Percentiles rank a stretch among this genome's conserved stretches.
phyloP scores from a whole-genome alignment of 257 asterid genomes.

The Scutellaria minor region DNA sequence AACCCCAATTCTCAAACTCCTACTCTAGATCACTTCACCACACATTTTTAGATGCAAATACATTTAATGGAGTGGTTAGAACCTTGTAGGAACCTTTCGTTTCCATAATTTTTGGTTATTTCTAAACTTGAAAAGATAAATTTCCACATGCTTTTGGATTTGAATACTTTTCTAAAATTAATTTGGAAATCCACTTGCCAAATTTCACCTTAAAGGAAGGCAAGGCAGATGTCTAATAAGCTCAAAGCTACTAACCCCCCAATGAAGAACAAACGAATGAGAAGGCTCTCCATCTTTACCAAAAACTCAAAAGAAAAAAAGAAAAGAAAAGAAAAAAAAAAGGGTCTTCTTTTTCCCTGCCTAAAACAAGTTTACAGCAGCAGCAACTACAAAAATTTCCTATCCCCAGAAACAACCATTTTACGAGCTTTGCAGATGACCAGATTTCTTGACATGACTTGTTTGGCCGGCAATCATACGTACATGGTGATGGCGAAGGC shows the following conservation, averaged over 20 bases:
- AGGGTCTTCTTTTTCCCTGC: slow-evolving; percentile 39
- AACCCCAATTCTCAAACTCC: too few species aligned
- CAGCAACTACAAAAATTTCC: slow-evolving; percentile 78
- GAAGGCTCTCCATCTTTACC: slow-evolving; percentile 49
- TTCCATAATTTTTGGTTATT: too few species aligned
- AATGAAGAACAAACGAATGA: slow-evolving; percentile 60
- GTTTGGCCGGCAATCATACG: background rate
- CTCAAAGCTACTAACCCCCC: slow-evolving; percentile 47
- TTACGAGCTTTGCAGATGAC: slow-evolving; percentile 31
- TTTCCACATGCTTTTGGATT: slow-evolving; percentile 30
- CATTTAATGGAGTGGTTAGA: too few species aligned
- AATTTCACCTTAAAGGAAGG: slow-evolving; percentile 47
- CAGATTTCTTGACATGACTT: slow-evolving; percentile 28
- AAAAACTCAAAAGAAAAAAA: slow-evolving; percentile 35
- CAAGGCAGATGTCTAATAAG: slow-evolving; percentile 39
- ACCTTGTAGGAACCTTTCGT: too few species aligned
- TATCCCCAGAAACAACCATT: slow-evolving; percentile 24
- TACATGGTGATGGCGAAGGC: too few species aligned
- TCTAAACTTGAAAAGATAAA: background rate
- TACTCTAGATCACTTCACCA: too few species aligned
- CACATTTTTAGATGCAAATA: too few species aligned
- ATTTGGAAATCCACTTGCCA: slow-evolving; percentile 53
- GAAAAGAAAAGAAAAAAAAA: slow-evolving; percentile 16
- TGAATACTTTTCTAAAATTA: slow-evolving; percentile 27
- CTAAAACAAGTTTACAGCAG: slow-evolving; percentile 53